These are phyloP conservation scores for Penicillium cosmopolitanum DNA, from an alignment of 495 filamentous ascomycete genomes.

Conservation along the genomic window DNA sequence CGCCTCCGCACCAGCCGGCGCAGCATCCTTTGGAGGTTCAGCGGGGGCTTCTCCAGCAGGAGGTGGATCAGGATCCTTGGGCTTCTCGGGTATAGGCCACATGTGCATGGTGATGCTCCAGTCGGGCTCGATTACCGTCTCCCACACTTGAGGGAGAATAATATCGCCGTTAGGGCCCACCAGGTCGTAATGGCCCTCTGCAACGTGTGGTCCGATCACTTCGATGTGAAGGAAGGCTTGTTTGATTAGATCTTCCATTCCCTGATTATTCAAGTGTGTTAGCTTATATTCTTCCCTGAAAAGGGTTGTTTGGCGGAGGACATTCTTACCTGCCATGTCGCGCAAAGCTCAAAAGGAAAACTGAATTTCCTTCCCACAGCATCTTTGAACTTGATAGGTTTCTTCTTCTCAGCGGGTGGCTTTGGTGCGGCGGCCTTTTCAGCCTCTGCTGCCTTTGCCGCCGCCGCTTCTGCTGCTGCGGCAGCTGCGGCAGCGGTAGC, in stretches of 20 bases:
- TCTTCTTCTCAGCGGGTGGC: constrained; percentile 53
- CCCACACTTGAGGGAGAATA: constrained; percentile 86
- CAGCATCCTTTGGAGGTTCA: constrained; percentile 25
- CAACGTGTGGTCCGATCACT: constrained; percentile 78
- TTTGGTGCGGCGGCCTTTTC: constrained; percentile 22
- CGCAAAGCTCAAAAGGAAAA: constrained; percentile 80
- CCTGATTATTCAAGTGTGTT: constrained; percentile 47
- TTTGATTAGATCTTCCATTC: constrained; percentile 84
- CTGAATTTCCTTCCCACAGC: constrained; percentile 84
- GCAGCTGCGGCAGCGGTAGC: constrained; percentile 17
- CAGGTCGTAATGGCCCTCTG: constrained; percentile 83
- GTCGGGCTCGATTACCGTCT: constrained; percentile 81
- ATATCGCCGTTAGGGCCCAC: constrained; percentile 84
- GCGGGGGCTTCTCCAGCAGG: constrained; percentile 23
- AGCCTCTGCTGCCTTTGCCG: constrained; percentile 17
- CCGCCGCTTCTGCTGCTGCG: constrained; percentile 25
- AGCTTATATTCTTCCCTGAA: constrained; percentile 7
- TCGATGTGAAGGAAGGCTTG: constrained; percentile 88
- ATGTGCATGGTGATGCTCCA: constrained; percentile 95
- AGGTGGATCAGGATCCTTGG: constrained; percentile 46
- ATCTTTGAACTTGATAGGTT: constrained; percentile 82
- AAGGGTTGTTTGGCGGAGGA: neutral
- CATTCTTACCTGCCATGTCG: constrained; percentile 73
- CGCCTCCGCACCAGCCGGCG: constrained; percentile 23
- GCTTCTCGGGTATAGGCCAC: constrained; percentile 83